Conservation (phyloP, 139 green algal species). For the Pleodorina starrii region DNA sequence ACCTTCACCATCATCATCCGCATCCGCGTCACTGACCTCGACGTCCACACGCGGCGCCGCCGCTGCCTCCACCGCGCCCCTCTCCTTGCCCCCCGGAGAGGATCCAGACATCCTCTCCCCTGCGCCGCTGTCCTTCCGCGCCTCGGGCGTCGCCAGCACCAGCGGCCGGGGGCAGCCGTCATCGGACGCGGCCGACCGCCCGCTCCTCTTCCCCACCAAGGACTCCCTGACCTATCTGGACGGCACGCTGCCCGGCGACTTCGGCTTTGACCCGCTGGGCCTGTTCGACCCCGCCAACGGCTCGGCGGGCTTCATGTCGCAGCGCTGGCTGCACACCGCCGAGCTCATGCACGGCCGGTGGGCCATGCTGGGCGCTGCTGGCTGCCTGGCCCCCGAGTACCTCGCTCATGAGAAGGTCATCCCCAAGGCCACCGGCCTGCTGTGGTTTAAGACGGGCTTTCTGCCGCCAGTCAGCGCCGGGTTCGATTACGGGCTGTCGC, state of each 20-base stretch:
- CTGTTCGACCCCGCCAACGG: constrained; percentile 79
- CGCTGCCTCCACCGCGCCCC: background rate
- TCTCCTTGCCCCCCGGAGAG: background rate
- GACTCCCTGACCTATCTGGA: constrained; percentile 67
- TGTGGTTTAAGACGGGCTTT: constrained; percentile 82
- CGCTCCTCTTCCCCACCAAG: constrained; percentile 26
- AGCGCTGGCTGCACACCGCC: constrained; percentile 58
- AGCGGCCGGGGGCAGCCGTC: constrained; percentile 29
- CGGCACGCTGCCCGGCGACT: constrained; percentile 77
- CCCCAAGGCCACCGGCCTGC: constrained; percentile 69
- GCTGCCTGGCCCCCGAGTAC: constrained; percentile 69
- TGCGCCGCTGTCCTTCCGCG: background rate
- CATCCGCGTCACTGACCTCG: background rate
- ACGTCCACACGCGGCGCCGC: background rate
- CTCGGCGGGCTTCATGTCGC: constrained; percentile 68
- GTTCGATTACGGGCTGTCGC: constrained; percentile 71
- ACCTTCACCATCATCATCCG: background rate
- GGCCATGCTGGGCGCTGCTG: constrained; percentile 74
- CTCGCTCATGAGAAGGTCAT: constrained; percentile 71
- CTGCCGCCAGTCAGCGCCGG: constrained; percentile 59
- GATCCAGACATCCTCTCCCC: constrained; percentile 7
- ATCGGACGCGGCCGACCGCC: background rate
- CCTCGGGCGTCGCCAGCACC: constrained; percentile 11
- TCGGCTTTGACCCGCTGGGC: constrained; percentile 95
- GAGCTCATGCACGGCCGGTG: constrained; percentile 64